phyloP scores from a whole-genome alignment of 1,284 basidiomycete species.

The Fomitopsis palustris region DNA sequence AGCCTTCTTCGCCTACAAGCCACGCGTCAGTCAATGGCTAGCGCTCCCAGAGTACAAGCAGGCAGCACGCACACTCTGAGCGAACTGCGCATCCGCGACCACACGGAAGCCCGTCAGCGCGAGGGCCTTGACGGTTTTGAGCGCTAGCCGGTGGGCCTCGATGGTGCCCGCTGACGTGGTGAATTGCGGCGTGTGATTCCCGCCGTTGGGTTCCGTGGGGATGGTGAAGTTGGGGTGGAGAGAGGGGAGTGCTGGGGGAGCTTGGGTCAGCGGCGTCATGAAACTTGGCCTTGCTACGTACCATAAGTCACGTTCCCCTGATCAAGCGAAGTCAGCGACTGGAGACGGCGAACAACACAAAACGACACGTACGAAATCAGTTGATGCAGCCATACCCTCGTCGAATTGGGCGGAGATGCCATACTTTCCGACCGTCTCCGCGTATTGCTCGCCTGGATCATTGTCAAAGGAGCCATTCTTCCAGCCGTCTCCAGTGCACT shows the following conservation, averaged over 20 bases:
- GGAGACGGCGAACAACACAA: no score
- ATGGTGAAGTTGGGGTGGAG: slow-evolving; percentile 37
- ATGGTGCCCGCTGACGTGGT: slow-evolving; percentile 48
- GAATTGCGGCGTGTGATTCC: slow-evolving; percentile 64
- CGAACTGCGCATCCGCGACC: slow-evolving; percentile 49
- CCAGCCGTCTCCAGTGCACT: background rate
- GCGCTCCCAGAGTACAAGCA: background rate
- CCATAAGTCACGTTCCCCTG: slow-evolving; percentile 66
- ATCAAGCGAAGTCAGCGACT: background rate
- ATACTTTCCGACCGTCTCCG: slow-evolving; percentile 50
- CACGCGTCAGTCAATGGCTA: background rate
- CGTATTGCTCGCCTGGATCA: slow-evolving; percentile 50
- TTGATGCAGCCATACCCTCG: slow-evolving; percentile 60
- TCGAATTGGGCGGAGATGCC: slow-evolving; percentile 47
- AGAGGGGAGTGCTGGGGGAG: slow-evolving; percentile 16
- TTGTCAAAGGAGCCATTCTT: no score
- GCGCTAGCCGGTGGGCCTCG: slow-evolving; percentile 53
- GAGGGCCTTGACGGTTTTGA: slow-evolving; percentile 56
- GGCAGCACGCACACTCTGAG: slow-evolving; percentile 27
- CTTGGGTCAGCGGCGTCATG: no score
- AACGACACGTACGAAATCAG: slow-evolving; percentile 67
- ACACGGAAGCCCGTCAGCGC: slow-evolving; percentile 56
- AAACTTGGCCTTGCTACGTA: no score
- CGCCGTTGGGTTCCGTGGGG: slow-evolving; percentile 51
- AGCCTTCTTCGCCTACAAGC: slow-evolving; percentile 6